Conservation (phyloP, 2,329 filamentous ascomycete genomes). For the Sarocladium kiliense region DNA sequence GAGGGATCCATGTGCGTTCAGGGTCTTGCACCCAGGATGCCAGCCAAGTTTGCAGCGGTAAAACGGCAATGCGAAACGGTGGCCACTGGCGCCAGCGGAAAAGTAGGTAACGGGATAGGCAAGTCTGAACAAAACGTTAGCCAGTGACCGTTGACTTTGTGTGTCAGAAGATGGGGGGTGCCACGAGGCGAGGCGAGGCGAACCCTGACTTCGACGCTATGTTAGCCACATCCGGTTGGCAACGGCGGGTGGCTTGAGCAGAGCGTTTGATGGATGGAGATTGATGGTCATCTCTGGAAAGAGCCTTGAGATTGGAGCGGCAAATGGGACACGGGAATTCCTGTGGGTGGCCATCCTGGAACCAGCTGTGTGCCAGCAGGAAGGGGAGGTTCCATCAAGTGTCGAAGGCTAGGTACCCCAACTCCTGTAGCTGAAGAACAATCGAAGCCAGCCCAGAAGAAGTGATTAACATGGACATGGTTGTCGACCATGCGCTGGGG, state of each 20-base stretch:
- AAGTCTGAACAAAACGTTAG: background rate
- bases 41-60: background rate
- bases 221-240: background rate
- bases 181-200: conserved; percentile 2
- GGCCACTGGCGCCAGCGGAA: background rate
- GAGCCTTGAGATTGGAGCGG: background rate
- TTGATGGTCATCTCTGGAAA: background rate
- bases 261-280: background rate
- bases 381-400: background rate
- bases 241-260: background rate
- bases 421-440: background rate
- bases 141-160: background rate
- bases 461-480: background rate
- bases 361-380: background rate
- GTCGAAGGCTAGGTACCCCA: background rate
- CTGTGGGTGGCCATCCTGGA: background rate
- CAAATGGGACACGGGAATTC: background rate
- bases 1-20: background rate
- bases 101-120: background rate
- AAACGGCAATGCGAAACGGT: background rate
- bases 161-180: background rate
- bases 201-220: background rate
- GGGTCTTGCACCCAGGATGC: background rate
- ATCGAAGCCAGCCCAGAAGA: background rate
- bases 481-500: background rate